Evolutionary conservation across 257 asterid species (phyloP).

Genomic region (Solanum verrucosum): DNA sequence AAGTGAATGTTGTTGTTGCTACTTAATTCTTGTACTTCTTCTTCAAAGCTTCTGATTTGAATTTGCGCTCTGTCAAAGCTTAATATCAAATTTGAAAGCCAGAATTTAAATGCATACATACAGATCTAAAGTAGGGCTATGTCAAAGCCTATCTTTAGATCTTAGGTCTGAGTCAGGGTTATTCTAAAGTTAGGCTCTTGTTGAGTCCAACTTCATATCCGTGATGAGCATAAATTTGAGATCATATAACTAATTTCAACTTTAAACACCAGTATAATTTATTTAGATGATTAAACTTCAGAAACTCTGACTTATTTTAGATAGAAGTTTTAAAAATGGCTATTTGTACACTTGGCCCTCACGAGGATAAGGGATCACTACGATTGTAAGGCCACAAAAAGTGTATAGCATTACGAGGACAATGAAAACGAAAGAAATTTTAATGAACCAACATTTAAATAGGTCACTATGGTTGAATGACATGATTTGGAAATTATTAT

Average conservation of each 20-base stretch:
- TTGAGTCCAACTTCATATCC: not conserved
- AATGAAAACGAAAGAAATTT: too few species aligned
- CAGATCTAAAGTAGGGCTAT: fast-evolving
- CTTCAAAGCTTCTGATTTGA: too few species aligned
- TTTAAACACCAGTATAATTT: too few species aligned
- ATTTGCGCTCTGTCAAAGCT: too few species aligned
- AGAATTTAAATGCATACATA: not conserved
- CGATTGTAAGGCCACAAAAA: not conserved
- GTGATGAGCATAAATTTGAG: not conserved
- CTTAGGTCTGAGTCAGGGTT: not conserved
- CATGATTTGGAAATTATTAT: not conserved
- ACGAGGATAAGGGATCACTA: not conserved
- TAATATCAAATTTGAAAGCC: not conserved
- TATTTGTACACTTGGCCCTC: not conserved
- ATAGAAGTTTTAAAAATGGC: not conserved
- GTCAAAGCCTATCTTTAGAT: not conserved
- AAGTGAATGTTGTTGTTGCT: too few species aligned
- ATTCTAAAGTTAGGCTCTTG: not conserved
- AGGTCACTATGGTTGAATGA: constrained; percentile 2
- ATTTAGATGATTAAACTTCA: not conserved
- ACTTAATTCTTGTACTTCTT: too few species aligned
- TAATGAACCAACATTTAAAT: not conserved
- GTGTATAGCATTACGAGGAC: not conserved
- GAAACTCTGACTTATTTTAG: not conserved
- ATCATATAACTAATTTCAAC: not conserved